Evolutionary conservation across 164 flowering plant genomes (phyloP).

Genomic region (Stephania japonica): DNA sequence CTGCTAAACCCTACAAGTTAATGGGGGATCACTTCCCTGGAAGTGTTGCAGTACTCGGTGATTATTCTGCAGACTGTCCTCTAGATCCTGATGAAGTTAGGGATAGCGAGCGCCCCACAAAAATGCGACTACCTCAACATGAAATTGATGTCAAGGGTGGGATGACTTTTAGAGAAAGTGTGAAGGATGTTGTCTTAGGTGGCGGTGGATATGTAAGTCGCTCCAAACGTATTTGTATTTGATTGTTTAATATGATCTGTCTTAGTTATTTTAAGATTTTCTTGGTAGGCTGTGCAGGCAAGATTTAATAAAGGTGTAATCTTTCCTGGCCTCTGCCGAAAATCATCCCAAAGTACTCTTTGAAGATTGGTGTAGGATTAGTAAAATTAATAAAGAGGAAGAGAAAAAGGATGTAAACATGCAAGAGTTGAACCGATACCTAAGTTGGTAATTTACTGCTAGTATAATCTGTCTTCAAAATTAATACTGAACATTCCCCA

Average conservation of each 20-base stretch:
- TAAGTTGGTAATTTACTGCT: neutral
- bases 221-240: slow-evolving; percentile 2
- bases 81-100: slow-evolving; percentile 93
- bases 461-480: neutral
- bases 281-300: neutral
- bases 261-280: neutral
- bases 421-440: neutral
- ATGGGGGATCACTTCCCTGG: slow-evolving; percentile 78
- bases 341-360: neutral
- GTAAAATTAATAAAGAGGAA: neutral
- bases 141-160: slow-evolving; percentile 51
- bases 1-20: slow-evolving; percentile 80
- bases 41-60: slow-evolving; percentile 84
- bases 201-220: slow-evolving; percentile 85
- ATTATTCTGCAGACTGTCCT: slow-evolving; percentile 85
- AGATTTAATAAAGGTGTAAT: neutral
- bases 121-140: slow-evolving; percentile 81
- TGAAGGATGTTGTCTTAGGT: slow-evolving; percentile 83
- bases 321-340: neutral
- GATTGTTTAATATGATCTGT: neutral
- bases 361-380: neutral
- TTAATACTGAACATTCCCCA: neutral
- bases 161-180: slow-evolving; percentile 83
- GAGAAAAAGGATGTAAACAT: neutral
- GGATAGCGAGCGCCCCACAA: slow-evolving; percentile 94